Evolutionary conservation across 139 green algal species (phyloP).

Genomic region (Eudorina sp.): DNA sequence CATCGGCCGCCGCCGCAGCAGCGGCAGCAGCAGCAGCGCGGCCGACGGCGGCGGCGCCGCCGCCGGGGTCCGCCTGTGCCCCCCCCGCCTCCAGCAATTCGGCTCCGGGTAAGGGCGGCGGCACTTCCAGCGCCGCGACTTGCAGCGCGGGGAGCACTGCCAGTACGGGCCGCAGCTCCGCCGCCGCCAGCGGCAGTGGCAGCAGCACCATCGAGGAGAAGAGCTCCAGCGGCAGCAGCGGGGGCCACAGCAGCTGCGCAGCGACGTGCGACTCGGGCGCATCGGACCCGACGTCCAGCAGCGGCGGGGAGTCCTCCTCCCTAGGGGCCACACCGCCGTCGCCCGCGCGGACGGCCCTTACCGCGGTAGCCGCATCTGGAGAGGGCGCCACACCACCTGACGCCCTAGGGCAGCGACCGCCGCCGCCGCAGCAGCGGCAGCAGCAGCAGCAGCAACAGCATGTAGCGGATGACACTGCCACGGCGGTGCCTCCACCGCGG

Average conservation of each 20-base stretch:
- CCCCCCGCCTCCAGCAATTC: too few relatives aligned
- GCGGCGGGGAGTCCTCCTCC: neutral
- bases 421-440: neutral
- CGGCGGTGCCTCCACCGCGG: too few relatives aligned
- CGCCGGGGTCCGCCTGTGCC: too few relatives aligned
- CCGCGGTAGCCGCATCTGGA: too few relatives aligned
- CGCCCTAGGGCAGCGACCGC: neutral
- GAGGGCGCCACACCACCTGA: neutral
- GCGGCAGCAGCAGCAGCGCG: neutral
- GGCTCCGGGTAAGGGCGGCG: too few relatives aligned
- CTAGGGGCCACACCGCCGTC: neutral
- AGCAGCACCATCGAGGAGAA: neutral
- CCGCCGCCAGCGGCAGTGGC: neutral
- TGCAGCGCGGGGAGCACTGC: neutral
- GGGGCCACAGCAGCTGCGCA: constrained; percentile 25
- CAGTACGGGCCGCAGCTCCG: neutral
- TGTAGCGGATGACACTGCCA: too few relatives aligned
- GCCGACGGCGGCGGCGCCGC: neutral
- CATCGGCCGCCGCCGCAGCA: neutral
- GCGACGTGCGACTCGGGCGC: neutral
- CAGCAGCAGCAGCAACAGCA: neutral
- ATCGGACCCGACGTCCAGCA: neutral
- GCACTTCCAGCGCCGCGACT: neutral
- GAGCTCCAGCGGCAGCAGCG: neutral
- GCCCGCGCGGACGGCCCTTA: too few relatives aligned